A percentile compares a stretch with the other conserved stretches of the same genome.
Conservation (phyloP, 129 eudicot genomes). For the Gnaphalium uliginosum region DNA sequence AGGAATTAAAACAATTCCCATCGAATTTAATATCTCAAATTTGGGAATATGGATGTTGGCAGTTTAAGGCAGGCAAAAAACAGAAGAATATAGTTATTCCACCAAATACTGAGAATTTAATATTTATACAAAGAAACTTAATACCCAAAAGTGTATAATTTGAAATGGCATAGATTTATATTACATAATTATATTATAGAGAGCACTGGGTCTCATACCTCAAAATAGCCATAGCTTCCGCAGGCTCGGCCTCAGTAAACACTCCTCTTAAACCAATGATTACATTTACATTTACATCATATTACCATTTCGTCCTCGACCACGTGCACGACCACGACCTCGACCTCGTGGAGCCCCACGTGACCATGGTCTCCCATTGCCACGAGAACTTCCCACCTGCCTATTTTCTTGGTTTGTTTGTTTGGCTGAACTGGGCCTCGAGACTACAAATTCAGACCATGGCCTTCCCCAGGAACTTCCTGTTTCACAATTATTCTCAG, state of each 20-base stretch:
- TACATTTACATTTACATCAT: constrained; percentile 12
- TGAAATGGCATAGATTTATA: constrained; percentile 10
- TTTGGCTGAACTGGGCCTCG: constrained; percentile 50
- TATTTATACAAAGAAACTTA: constrained; percentile 22
- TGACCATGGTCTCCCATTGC: constrained; percentile 26
- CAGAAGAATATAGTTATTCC: constrained; percentile 7
- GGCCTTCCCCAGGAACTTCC: constrained; percentile 46
- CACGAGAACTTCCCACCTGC: constrained; percentile 34
- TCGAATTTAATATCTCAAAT: background rate
- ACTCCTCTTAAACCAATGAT: constrained; percentile 13
- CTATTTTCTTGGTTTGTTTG: constrained; percentile 37
- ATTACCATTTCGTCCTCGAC: constrained; percentile 28
- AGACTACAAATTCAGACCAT: constrained; percentile 40
- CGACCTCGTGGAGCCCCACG: constrained; percentile 33
- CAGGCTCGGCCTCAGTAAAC: constrained; percentile 20
- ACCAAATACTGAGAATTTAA: constrained; percentile 9
- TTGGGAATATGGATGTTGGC: background rate
- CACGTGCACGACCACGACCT: constrained; percentile 30
- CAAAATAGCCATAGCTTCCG: constrained; percentile 25
- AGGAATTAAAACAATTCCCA: background rate
- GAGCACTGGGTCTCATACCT: constrained; percentile 29
- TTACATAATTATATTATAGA: constrained; percentile 21
- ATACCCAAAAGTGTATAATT: background rate
- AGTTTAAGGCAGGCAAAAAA: background rate
- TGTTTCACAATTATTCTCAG: constrained; percentile 24